Evolutionary conservation across 495 filamentous ascomycete genomes (phyloP).

Genomic region (Neurospora cerealis): DNA sequence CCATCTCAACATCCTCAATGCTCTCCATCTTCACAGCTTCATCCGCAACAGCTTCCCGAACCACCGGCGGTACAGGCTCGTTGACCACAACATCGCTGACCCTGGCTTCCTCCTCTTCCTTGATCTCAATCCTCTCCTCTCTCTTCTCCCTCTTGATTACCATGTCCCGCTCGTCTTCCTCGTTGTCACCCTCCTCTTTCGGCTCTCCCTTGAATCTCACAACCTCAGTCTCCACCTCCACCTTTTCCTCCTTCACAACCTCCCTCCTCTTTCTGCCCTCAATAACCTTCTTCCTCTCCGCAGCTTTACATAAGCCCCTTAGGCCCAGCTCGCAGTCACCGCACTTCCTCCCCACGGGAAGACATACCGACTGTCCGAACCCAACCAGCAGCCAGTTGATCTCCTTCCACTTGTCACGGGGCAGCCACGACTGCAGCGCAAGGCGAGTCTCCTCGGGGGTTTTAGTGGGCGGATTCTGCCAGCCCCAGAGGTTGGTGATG

Average conservation of each 20-base stretch:
- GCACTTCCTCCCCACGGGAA: slow-evolving; percentile 70
- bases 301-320: slow-evolving; percentile 66
- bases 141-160: slow-evolving; percentile 16
- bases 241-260: slow-evolving; percentile 12
- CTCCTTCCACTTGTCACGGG: slow-evolving; percentile 81
- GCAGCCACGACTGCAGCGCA: slow-evolving; percentile 75
- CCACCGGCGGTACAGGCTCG: background rate
- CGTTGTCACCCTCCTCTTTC: background rate
- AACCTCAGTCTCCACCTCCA: slow-evolving; percentile 18
- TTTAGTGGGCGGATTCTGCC: slow-evolving; percentile 60
- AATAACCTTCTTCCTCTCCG: slow-evolving; percentile 45
- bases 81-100: background rate
- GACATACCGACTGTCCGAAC: slow-evolving; percentile 76
- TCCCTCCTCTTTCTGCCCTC: slow-evolving; percentile 34
- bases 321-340: slow-evolving; percentile 72
- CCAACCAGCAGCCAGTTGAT: slow-evolving; percentile 91
- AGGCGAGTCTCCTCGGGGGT: slow-evolving; percentile 77
- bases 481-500: slow-evolving; percentile 94
- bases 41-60: background rate
- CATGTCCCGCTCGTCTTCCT: slow-evolving; percentile 10
- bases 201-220: slow-evolving; percentile 13
- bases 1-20: background rate
- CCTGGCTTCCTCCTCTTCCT: background rate
- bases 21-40: background rate
- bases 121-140: slow-evolving; percentile 4